These are phyloP conservation scores for Macrocybe gigantea DNA, from an alignment of 768 basidiomycete species.

Conservation along the genomic window DNA sequence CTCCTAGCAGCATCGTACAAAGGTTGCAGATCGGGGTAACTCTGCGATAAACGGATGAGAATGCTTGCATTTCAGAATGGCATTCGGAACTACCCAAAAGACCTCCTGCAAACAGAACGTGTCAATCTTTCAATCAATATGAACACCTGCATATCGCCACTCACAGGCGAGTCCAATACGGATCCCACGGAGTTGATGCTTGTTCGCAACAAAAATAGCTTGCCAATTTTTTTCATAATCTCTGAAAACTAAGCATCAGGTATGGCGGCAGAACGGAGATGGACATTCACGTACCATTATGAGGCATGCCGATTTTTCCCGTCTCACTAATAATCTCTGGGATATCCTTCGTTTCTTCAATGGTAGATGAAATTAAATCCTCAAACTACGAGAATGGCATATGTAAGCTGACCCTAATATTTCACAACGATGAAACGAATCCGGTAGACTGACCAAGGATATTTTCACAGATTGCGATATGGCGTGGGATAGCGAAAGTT, in stretches of 20 bases:
- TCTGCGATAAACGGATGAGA: constrained; percentile 37
- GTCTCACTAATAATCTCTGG: constrained; percentile 91
- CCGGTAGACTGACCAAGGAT: constrained; percentile 54
- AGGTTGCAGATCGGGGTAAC: constrained; percentile 92
- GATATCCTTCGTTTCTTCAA: constrained; percentile 95
- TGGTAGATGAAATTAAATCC: constrained; percentile 85
- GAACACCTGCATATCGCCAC: constrained; percentile 21
- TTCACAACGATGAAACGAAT: neutral
- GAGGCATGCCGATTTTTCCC: constrained; percentile 88
- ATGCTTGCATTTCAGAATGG: neutral
- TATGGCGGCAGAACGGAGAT: constrained; percentile 2
- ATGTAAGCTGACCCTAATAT: neutral
- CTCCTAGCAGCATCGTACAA: constrained; percentile 90
- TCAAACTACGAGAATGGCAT: constrained; percentile 56
- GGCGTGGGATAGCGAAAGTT: constrained; percentile 90
- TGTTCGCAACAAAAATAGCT: constrained; percentile 87
- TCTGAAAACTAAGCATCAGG: constrained; percentile 35
- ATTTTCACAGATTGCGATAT: constrained; percentile 97
- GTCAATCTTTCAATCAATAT: constrained; percentile 4
- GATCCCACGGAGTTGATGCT: constrained; percentile 96
- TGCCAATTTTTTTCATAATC: constrained; percentile 97
- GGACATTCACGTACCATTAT: constrained; percentile 47
- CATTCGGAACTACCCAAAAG: constrained; percentile 65
- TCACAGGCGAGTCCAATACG: constrained; percentile 90
- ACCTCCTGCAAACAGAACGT: constrained; percentile 55